These are phyloP conservation scores for Paxillus ammoniavirescens DNA, from an alignment of 768 basidiomycete genomes.

Conservation along the genomic window DNA sequence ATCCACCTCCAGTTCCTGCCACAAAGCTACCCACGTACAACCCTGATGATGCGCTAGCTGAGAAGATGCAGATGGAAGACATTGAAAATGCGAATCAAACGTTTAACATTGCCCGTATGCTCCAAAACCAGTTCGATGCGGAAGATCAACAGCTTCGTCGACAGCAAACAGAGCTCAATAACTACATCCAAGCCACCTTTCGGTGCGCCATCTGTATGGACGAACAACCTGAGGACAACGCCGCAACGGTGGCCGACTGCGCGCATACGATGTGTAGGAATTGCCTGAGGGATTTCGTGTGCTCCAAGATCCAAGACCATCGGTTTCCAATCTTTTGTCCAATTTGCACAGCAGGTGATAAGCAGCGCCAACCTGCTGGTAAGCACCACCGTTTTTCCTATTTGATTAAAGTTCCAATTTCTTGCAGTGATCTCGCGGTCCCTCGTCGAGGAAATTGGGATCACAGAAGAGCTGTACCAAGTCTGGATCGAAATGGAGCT, in stretches of 20 bases:
- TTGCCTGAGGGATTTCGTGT: conserved; percentile 46
- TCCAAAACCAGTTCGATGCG: conserved; percentile 39
- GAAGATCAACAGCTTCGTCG: conserved; percentile 39
- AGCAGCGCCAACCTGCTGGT: conserved; percentile 31
- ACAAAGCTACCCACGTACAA: conserved; percentile 9
- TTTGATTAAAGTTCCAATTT: neutral
- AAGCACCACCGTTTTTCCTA: conserved; percentile 7
- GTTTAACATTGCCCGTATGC: conserved; percentile 22
- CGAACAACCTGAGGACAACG: conserved; percentile 38
- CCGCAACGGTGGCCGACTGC: conserved; percentile 45
- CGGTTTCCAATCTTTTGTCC: conserved; percentile 65
- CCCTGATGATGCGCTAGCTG: conserved; percentile 12
- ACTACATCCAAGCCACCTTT: conserved; percentile 36
- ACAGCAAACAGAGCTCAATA: conserved; percentile 33
- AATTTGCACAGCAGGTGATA: conserved; percentile 39
- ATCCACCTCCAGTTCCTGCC: conserved; percentile 23
- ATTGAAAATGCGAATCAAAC: conserved; percentile 10
- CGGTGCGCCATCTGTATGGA: conserved; percentile 61
- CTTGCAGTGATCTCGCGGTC: conserved; percentile 38
- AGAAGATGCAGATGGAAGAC: conserved; percentile 16
- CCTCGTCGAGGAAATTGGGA: conserved; percentile 44
- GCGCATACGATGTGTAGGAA: conserved; percentile 52
- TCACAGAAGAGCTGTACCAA: conserved; percentile 41
- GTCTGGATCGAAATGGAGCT: conserved; percentile 49
- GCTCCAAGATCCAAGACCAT: conserved; percentile 47